Percentiles rank a stretch among this genome's conserved stretches.
phyloP scores from a whole-genome alignment of 148 eudicot species.

The Silene uniflora region DNA sequence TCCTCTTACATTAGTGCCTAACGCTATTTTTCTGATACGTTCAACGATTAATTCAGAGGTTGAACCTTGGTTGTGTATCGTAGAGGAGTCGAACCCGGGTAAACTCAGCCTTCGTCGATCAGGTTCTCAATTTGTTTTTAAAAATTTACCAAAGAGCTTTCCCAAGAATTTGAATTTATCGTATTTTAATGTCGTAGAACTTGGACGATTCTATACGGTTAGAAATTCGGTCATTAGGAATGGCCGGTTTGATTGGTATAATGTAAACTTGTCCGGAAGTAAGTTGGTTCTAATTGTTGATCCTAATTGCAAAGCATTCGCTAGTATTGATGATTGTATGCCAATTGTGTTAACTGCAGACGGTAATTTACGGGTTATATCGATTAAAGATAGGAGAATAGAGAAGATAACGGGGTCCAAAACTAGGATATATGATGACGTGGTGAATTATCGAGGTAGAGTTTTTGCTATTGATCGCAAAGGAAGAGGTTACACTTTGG shows the following conservation, averaged over 20 bases:
- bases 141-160: neutral
- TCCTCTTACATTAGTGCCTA: neutral
- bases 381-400: neutral
- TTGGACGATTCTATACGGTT: neutral
- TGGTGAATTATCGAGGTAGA: constrained; percentile 7
- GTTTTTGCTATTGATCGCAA: constrained; percentile 16
- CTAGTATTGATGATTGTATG: neutral
- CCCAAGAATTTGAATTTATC: neutral
- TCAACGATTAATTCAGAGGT: neutral
- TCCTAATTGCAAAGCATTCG: neutral
- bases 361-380: neutral
- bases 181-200: neutral
- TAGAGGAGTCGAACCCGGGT: neutral
- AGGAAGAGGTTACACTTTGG: constrained; percentile 12
- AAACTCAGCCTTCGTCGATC: neutral
- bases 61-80: neutral
- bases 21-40: neutral
- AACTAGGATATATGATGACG: constrained; percentile 6
- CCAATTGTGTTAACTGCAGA: constrained; percentile 5
- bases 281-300: constrained; percentile 13
- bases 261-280: neutral
- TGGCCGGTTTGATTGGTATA: too few relatives aligned
- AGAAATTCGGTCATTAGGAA: neutral
- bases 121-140: neutral
- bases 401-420: neutral